These are phyloP conservation scores for Beauveria brongniartii DNA, from an alignment of 2,329 filamentous ascomycete species.

Conservation along the genomic window DNA sequence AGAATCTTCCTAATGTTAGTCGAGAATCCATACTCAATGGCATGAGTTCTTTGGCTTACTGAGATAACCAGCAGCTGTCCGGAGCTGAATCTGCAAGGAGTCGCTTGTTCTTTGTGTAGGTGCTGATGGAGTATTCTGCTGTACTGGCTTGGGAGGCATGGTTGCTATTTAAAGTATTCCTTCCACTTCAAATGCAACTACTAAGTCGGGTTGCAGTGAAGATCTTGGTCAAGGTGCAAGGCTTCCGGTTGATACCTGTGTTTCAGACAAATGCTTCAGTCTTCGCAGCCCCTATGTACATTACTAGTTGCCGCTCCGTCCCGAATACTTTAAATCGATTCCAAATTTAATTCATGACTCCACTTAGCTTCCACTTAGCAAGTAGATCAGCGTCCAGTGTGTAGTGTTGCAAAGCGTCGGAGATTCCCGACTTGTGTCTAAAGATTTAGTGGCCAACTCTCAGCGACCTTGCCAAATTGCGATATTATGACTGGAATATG, in stretches of 20 bases:
- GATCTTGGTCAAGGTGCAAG: background rate
- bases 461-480: background rate
- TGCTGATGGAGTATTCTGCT: background rate
- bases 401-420: background rate
- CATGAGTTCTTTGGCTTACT: background rate
- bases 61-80: background rate
- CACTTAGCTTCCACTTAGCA: background rate
- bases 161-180: background rate
- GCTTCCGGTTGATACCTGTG: background rate
- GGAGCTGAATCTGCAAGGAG: background rate
- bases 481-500: background rate
- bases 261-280: constrained; percentile 1
- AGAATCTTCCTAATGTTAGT: background rate
- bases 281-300: background rate
- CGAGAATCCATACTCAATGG: background rate
- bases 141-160: background rate
- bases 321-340: background rate
- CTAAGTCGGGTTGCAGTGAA: background rate
- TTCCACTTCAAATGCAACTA: background rate
- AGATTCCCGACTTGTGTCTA: background rate
- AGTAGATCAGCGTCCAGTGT: background rate
- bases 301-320: background rate
- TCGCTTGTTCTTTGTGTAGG: background rate
- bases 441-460: background rate
- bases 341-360: background rate